Percentiles rank a stretch among this genome's conserved stretches.
phyloP scores from a whole-genome alignment of 1,284 basidiomycete species.

The Microbotryomycetes sp. region DNA sequence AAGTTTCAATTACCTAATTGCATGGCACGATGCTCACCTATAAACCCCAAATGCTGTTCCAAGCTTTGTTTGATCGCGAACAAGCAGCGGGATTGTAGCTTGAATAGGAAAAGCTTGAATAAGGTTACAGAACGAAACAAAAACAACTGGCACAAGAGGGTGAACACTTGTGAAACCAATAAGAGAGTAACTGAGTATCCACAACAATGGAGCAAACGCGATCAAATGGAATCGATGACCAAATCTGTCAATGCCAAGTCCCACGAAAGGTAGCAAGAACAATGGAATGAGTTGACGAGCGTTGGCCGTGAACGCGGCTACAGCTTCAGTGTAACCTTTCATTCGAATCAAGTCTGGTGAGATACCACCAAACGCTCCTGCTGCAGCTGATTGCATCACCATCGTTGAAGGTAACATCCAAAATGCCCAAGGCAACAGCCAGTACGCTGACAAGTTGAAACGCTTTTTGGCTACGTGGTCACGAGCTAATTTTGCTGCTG shows the following conservation, averaged over 20 bases:
- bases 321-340: constrained; percentile 31
- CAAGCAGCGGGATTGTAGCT: constrained; percentile 37
- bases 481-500: constrained; percentile 6
- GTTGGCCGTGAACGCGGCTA: constrained; percentile 34
- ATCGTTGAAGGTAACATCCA: constrained; percentile 37
- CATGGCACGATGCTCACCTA: constrained; percentile 17
- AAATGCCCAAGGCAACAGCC: constrained; percentile 35
- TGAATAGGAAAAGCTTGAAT: constrained; percentile 36
- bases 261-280: constrained; percentile 36
- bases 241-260: constrained; percentile 35
- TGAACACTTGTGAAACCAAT: constrained; percentile 34
- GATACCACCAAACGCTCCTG: constrained; percentile 33
- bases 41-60: constrained; percentile 39
- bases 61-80: constrained; percentile 34
- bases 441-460: constrained; percentile 10
- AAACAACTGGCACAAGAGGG: constrained; percentile 35
- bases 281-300: constrained; percentile 35
- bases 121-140: constrained; percentile 35
- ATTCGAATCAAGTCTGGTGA: constrained; percentile 36
- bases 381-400: constrained; percentile 36
- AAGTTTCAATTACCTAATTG: too few relatives aligned
- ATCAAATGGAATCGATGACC: constrained; percentile 38
- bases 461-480: not conserved
- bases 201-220: constrained; percentile 34
- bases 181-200: constrained; percentile 33